Base-by-base conservation (phyloP, 306 rosid species). In the Pyrus pyrifolia region DNA sequence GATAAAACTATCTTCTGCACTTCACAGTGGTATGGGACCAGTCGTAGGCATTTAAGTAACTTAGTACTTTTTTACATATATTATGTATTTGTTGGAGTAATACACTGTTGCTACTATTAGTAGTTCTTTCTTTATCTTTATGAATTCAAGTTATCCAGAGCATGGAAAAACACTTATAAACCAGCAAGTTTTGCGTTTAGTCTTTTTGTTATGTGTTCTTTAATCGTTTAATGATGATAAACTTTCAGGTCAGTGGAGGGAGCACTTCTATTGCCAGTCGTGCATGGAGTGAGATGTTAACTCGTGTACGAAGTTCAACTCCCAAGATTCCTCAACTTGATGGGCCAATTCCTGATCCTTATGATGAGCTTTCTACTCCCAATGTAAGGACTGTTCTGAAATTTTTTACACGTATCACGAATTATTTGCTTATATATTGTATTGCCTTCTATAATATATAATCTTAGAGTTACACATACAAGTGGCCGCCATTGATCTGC, bases 311-410 rank as follows among this genome's bases (percentile, higher is more conserved):
- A 77, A 83, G 83, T 70, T 76, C 85, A 40, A 71, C 86, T 78
- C 86, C 89, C 66, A 87, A 87, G 87, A 91, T 96, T 88, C 93
- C 99, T 82, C 99, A 96, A 82, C 90, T 85, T 76, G 99, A 92
- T 83, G 99, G 99, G 70, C 99, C 97, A 4, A 84, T 88, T 63
- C 99, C 99, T 58, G 93, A 83, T 75, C 87, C 89, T 23, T 93
- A 96, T 29, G 98, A 96, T 73, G 99, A 92, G 85, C 91, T 96
- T 70, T 92, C 99, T 67, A 92, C 99, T 75, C 99, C 99, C 75
- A 92, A 92, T 80, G 99, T 96, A 85, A 88, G 93, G 19, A 65
- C 51, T 21, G 13, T 74, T 60, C 7, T 23, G 12, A 9, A 23
- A 42, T 17, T 78, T 49, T 40, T 38, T 57, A 19, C 66, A 69